Evolutionary conservation across 805 yeast species (phyloP).

Genomic region (Starmera caribaea): DNA sequence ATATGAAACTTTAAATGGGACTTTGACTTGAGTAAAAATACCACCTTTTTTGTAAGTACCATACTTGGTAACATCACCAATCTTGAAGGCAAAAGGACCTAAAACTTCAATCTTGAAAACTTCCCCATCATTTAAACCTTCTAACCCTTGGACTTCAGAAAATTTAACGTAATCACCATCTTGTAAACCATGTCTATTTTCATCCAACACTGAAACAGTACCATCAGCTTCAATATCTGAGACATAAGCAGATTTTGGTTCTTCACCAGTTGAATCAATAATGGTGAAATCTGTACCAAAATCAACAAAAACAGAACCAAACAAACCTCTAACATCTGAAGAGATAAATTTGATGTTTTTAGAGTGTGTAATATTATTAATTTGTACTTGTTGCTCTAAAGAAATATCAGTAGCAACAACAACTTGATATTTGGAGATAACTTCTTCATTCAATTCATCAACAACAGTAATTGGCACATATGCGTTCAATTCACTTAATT

Average conservation of each 20-base stretch:
- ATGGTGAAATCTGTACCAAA: conserved; percentile 77
- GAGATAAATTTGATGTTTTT: conserved; percentile 70
- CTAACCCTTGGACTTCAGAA: conserved; percentile 76
- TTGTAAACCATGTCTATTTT: conserved; percentile 85
- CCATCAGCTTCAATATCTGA: conserved; percentile 85
- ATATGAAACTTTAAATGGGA: conserved; percentile 58
- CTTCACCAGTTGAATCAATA: conserved; percentile 86
- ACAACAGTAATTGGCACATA: conserved; percentile 81
- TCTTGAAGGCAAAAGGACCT: conserved; percentile 91
- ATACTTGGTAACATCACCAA: conserved; percentile 42
- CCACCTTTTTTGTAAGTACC: conserved; percentile 80
- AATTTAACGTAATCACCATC: conserved; percentile 89
- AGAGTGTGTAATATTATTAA: conserved; percentile 68
- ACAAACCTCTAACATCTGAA: conserved; percentile 78
- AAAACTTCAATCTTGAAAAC: conserved; percentile 71
- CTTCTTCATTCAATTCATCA: conserved; percentile 40
- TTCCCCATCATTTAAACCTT: conserved; percentile 61
- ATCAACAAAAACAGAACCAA: conserved; percentile 85
- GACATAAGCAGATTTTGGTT: conserved; percentile 77
- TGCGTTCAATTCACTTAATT: conserved; percentile 72
- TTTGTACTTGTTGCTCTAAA: conserved; percentile 62
- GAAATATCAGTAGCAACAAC: conserved; percentile 74
- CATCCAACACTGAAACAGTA: conserved; percentile 88
- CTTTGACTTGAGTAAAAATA: conserved; percentile 83
- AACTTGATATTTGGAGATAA: conserved; percentile 58